Conservation (phyloP, 495 filamentous ascomycete species). For the Podospora fimiseda region DNA sequence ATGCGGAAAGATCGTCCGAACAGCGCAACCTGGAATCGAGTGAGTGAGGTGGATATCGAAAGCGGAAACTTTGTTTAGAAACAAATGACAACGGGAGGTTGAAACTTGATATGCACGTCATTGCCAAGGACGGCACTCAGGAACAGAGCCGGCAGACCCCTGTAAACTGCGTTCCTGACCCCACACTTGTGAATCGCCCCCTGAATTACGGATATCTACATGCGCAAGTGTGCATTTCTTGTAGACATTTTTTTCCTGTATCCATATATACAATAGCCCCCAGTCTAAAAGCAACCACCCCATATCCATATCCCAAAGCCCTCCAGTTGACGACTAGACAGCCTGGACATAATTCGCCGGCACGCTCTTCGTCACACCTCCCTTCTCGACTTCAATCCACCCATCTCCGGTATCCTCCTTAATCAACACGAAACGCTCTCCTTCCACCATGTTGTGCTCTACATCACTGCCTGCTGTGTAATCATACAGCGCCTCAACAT, state of each 20-base stretch:
- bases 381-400: slow-evolving; percentile 93
- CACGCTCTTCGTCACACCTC: slow-evolving; percentile 84
- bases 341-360: slow-evolving; percentile 89
- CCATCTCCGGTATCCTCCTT: slow-evolving; percentile 83
- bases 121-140: background rate
- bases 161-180: background rate
- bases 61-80: no score
- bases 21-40: no score
- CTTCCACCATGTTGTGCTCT: slow-evolving; percentile 85
- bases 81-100: no score
- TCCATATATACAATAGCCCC: no score
- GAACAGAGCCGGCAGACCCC: background rate
- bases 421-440: slow-evolving; percentile 84
- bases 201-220: background rate
- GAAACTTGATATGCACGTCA: background rate
- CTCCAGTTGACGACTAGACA: slow-evolving; percentile 48
- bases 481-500: slow-evolving; percentile 89
- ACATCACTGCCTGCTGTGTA: slow-evolving; percentile 79
- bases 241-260: no score
- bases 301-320: no score
- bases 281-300: no score
- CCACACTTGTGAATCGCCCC: background rate
- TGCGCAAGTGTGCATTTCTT: background rate
- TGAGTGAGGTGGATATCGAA: no score
- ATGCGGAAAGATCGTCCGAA: background rate